Conservation (phyloP, 305 asterid genomes). For the Striga hermonthica region DNA sequence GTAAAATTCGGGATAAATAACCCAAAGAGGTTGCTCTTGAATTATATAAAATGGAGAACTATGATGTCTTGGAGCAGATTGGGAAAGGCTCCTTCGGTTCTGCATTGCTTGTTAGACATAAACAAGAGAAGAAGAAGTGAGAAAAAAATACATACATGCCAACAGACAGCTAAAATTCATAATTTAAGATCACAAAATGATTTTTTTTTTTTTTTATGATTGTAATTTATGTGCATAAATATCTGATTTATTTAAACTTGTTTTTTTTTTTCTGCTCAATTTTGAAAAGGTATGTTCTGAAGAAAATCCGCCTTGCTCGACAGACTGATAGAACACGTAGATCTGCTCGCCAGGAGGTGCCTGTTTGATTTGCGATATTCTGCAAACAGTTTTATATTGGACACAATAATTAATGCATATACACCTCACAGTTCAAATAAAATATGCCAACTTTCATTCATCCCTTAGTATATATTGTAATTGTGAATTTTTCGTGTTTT, state of each 20-base stretch:
- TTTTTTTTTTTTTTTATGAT: too few species aligned
- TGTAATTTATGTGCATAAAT: conserved; percentile 10
- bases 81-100: conserved; percentile 98
- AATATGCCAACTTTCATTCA: too few species aligned
- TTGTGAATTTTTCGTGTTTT: neutral
- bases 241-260: conserved; percentile 11
- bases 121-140: conserved; percentile 89
- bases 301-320: conserved; percentile 97
- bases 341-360: conserved; percentile 97
- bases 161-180: neutral
- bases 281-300: conserved; percentile 75
- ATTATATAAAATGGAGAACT: conserved; percentile 62
- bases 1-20: too few species aligned
- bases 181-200: neutral
- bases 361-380: conserved; percentile 16
- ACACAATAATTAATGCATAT: neutral
- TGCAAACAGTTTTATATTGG: neutral
- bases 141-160: conserved; percentile 22
- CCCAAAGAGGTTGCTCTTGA: too few species aligned
- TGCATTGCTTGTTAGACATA: conserved; percentile 91
- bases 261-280: conserved; percentile 15
- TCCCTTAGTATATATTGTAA: neutral
- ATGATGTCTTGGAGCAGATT: conserved; percentile 87
- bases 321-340: conserved; percentile 95
- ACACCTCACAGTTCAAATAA: neutral